Conservation (phyloP, 169 alveolate genomes). For the Neospora caninum region DNA sequence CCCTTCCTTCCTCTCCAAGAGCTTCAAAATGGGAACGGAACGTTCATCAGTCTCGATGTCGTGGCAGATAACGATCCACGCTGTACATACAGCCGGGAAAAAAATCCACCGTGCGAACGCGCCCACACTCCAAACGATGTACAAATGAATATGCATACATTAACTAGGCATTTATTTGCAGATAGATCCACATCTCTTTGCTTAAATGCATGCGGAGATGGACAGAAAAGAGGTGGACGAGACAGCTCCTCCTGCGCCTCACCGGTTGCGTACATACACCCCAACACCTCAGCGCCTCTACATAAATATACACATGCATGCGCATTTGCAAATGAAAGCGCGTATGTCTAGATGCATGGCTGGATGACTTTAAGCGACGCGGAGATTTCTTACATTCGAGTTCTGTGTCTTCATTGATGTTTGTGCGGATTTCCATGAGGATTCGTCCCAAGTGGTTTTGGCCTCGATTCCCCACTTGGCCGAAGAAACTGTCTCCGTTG, state of each 20-base stretch:
- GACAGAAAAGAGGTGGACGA: too few species aligned
- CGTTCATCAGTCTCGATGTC: slow-evolving; percentile 64
- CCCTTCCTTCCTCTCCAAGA: slow-evolving; percentile 61
- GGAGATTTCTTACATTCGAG: slow-evolving; percentile 50
- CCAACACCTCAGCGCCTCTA: neutral
- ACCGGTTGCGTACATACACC: neutral
- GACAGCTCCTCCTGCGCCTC: neutral
- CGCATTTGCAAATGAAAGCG: too few species aligned
- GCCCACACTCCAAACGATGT: too few species aligned
- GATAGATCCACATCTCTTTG: too few species aligned
- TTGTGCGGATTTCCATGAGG: slow-evolving; percentile 63
- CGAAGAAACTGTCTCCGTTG: slow-evolving; percentile 60
- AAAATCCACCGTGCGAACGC: too few species aligned
- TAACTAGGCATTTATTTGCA: too few species aligned
- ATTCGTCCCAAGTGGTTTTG: slow-evolving; percentile 73
- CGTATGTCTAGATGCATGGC: too few species aligned
- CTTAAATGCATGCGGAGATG: too few species aligned
- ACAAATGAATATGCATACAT: too few species aligned
- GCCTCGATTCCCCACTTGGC: slow-evolving; percentile 56
- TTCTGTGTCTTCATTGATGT: slow-evolving; percentile 66
- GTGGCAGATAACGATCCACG: slow-evolving; percentile 69
- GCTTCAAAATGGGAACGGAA: slow-evolving; percentile 56
- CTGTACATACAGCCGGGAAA: slow-evolving; percentile 14
- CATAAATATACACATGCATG: neutral
- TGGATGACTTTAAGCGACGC: neutral